phyloP scores from a whole-genome alignment of 768 basidiomycete species.

The Termitomyces sp. region DNA sequence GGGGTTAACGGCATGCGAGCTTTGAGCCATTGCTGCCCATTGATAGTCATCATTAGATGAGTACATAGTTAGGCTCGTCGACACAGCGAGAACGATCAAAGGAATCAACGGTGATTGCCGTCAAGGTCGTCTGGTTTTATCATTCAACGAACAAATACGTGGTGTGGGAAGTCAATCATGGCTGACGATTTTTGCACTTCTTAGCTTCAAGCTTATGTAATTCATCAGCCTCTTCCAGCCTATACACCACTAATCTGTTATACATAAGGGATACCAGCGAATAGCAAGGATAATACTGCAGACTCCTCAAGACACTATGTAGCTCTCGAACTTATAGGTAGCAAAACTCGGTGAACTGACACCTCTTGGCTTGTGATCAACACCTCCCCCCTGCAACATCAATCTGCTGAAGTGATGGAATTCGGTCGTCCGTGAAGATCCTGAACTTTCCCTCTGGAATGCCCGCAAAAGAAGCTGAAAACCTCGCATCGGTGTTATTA shows the following conservation, averaged over 20 bases:
- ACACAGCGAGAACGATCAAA: neutral
- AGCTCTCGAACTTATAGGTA: neutral
- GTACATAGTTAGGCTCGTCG: neutral
- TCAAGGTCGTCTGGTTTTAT: neutral
- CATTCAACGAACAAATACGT: too few species aligned
- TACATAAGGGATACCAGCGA: neutral
- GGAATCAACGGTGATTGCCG: neutral
- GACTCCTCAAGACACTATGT: neutral
- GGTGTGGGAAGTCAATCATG: too few species aligned
- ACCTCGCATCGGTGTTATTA: conserved; percentile 32
- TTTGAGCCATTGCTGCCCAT: too few species aligned
- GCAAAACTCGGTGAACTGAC: neutral
- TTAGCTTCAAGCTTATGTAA: too few species aligned
- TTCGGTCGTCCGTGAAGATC: neutral
- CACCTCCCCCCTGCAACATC: neutral
- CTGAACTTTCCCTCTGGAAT: neutral
- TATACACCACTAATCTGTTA: neutral
- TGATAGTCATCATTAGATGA: neutral
- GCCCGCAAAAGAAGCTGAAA: conserved; percentile 17
- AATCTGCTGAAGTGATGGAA: neutral
- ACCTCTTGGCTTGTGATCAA: neutral
- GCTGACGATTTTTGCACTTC: too few species aligned
- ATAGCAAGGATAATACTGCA: neutral
- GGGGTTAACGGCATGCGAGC: too few species aligned
- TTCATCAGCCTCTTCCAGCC: too few species aligned